Conservation (phyloP, 1,284 basidiomycete genomes). For the Ustilago shanxiensis region DNA sequence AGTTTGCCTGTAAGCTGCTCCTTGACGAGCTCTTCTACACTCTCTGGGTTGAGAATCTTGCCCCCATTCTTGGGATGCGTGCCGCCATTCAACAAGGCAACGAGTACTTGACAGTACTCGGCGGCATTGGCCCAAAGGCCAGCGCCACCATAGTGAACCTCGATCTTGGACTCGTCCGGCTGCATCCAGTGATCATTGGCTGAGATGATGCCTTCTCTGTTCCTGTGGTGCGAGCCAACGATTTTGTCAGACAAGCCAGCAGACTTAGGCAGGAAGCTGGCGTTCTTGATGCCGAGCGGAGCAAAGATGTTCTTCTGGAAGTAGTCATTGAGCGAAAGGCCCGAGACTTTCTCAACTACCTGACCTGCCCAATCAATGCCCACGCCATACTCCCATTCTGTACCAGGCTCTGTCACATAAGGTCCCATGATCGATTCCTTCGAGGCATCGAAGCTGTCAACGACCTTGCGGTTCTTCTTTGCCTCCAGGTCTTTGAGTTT, state of each 20-base stretch:
- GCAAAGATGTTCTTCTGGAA: constrained; percentile 59
- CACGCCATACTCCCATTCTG: constrained; percentile 56
- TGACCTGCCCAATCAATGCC: constrained; percentile 59
- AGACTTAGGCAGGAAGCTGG: constrained; percentile 39
- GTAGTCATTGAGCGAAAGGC: constrained; percentile 55
- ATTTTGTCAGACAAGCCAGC: constrained; percentile 37
- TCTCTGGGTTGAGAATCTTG: constrained; percentile 51
- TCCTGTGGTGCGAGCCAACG: constrained; percentile 39
- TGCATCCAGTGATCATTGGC: constrained; percentile 42
- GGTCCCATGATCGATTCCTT: constrained; percentile 35
- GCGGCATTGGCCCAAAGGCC: constrained; percentile 49
- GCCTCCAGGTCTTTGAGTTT: constrained; percentile 31
- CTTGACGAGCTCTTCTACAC: constrained; percentile 50
- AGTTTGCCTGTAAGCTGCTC: constrained; percentile 50
- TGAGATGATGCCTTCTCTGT: constrained; percentile 31
- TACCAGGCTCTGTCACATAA: constrained; percentile 50
- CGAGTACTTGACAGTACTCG: constrained; percentile 51
- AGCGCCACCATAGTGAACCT: constrained; percentile 53
- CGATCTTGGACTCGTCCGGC: constrained; percentile 46
- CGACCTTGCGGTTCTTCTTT: constrained; percentile 30
- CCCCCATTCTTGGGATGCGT: constrained; percentile 55
- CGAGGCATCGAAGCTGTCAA: constrained; percentile 31
- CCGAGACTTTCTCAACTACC: constrained; percentile 50
- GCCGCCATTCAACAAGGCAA: constrained; percentile 59
- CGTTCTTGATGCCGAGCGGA: constrained; percentile 55